These are phyloP conservation scores for Lentinula raphanica DNA, from an alignment of 768 basidiomycete species.

Conservation along the genomic window DNA sequence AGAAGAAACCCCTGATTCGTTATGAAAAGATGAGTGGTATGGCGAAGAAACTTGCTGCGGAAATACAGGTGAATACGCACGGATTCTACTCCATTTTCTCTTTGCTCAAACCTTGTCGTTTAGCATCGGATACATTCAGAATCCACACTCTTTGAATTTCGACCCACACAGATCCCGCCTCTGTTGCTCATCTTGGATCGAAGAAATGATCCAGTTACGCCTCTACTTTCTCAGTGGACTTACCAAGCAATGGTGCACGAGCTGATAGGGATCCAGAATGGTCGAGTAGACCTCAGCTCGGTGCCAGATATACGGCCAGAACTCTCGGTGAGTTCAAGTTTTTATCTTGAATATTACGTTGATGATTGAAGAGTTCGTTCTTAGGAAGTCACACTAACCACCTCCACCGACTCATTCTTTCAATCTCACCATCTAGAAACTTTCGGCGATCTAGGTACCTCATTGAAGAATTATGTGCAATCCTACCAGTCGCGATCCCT, in stretches of 20 bases:
- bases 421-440: constrained; percentile 85
- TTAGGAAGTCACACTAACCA: constrained; percentile 91
- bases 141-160: constrained; percentile 85
- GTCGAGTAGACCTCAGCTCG: constrained; percentile 76
- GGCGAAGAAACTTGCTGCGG: constrained; percentile 84
- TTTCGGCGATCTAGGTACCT: constrained; percentile 93
- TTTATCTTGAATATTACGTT: background rate
- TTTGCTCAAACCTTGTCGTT: constrained; percentile 4
- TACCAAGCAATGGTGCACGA: constrained; percentile 99
- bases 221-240: constrained; percentile 95
- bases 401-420: constrained; percentile 91
- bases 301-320: constrained; percentile 87
- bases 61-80: constrained; percentile 61
- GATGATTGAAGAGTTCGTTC: constrained; percentile 2
- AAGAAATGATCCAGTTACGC: constrained; percentile 95
- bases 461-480: constrained; percentile 88
- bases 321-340: constrained; percentile 65
- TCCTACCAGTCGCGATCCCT: constrained; percentile 85
- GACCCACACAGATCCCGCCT: constrained; percentile 82
- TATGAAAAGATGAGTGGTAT: constrained; percentile 91
- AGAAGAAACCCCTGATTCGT: constrained; percentile 91
- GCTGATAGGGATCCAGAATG: constrained; percentile 87
- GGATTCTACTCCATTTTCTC: background rate
- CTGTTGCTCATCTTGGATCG: constrained; percentile 90
- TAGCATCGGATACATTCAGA: constrained; percentile 81